phyloP scores from a whole-genome alignment of 2,329 filamentous ascomycete genomes.

The Cytospora piceae region DNA sequence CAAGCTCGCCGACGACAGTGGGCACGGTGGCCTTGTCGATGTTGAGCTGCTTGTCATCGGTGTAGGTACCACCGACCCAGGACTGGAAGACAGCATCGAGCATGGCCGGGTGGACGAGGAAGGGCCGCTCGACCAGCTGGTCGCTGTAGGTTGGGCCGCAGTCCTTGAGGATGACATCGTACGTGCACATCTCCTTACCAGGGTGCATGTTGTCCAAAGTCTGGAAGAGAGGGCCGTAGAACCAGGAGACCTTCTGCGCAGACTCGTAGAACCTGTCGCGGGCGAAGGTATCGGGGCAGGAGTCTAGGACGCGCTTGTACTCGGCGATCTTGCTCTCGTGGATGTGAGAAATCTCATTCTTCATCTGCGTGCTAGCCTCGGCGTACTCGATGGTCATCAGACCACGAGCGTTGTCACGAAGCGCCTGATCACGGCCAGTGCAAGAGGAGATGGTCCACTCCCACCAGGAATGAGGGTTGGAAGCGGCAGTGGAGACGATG shows the following conservation, averaged over 20 bases:
- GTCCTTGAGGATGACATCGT: conserved; percentile 49
- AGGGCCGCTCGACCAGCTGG: conserved; percentile 52
- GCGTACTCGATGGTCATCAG: conserved; percentile 26
- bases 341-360: conserved; percentile 19
- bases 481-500: conserved; percentile 24
- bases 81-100: conserved; percentile 59
- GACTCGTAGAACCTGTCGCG: conserved; percentile 26
- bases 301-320: conserved; percentile 19
- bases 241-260: conserved; percentile 25
- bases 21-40: conserved; percentile 26
- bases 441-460: conserved; percentile 27
- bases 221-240: conserved; percentile 53
- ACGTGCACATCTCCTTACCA: conserved; percentile 41
- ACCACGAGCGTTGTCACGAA: conserved; percentile 25
- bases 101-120: conserved; percentile 60
- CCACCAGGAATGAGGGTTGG: conserved; percentile 27
- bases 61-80: conserved; percentile 25
- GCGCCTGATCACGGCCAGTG: conserved; percentile 24
- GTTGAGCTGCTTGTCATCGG: conserved; percentile 26
- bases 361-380: conserved; percentile 23
- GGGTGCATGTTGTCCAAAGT: conserved; percentile 48
- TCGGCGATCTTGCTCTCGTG: conserved; percentile 20
- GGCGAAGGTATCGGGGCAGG: conserved; percentile 23
- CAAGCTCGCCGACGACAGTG: conserved; percentile 23
- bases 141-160: conserved; percentile 57